phyloP scores from a whole-genome alignment of 1,139 yeast species.

The Torulaspora pretoriensis region DNA sequence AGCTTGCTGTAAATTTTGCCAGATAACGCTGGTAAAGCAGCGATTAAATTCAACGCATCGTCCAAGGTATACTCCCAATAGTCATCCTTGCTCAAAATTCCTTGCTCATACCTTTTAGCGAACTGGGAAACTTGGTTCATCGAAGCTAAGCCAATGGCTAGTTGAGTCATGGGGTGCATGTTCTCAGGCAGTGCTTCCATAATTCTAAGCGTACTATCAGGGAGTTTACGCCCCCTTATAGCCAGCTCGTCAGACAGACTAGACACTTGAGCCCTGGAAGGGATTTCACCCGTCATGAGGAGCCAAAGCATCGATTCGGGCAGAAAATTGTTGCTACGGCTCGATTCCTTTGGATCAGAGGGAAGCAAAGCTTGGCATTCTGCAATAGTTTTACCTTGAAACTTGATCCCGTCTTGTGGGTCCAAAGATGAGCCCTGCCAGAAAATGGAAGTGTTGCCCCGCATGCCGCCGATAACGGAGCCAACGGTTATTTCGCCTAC shows the following conservation, averaged over 20 bases:
- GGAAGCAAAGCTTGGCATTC: constrained; percentile 48
- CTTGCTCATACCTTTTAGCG: constrained; percentile 86
- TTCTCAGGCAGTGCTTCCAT: constrained; percentile 79
- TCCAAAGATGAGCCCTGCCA: constrained; percentile 56
- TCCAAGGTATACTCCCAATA: constrained; percentile 94
- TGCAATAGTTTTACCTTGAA: constrained; percentile 51
- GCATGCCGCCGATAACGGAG: constrained; percentile 51
- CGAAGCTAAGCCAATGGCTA: constrained; percentile 88
- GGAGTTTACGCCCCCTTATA: constrained; percentile 70
- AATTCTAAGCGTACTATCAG: constrained; percentile 78
- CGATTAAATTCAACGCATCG: constrained; percentile 83
- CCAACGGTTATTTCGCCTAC: constrained; percentile 46
- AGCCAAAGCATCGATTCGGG: constrained; percentile 95
- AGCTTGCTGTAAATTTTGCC: constrained; percentile 92
- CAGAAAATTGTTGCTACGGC: constrained; percentile 47
- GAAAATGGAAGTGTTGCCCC: constrained; percentile 47
- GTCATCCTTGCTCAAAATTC: constrained; percentile 70
- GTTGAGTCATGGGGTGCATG: constrained; percentile 97
- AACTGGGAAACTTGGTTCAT: constrained; percentile 86
- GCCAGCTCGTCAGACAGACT: constrained; percentile 80
- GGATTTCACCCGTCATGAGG: constrained; percentile 85
- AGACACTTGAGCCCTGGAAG: constrained; percentile 69
- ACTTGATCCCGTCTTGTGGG: constrained; percentile 50
- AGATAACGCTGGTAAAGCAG: constrained; percentile 87
- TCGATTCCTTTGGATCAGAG: constrained; percentile 36